Conservation (phyloP, 768 basidiomycete genomes). For the Astraeus odoratus region DNA sequence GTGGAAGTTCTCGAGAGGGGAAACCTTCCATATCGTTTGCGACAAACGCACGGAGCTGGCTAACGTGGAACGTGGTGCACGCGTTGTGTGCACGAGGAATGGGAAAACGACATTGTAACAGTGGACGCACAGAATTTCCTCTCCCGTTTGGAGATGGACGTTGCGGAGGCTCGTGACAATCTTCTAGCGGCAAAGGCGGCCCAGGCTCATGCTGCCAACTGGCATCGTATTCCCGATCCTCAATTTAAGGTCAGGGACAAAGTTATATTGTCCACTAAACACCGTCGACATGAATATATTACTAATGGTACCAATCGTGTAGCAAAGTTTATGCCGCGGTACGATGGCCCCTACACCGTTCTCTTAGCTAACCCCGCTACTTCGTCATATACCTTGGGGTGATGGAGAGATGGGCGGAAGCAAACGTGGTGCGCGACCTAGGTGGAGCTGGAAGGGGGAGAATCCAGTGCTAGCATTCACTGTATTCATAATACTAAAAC, state of each 20-base stretch:
- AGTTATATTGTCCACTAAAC: conserved; percentile 8
- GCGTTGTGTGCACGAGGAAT: too few species aligned
- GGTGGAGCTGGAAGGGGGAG: conserved; percentile 7
- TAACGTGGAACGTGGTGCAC: too few species aligned
- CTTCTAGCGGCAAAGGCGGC: conserved; percentile 23
- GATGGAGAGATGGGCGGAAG: background rate
- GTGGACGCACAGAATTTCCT: background rate
- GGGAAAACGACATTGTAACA: background rate
- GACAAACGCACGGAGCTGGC: too few species aligned
- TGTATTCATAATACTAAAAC: too few species aligned
- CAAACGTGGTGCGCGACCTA: background rate
- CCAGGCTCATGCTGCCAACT: conserved; percentile 14
- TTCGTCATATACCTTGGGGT: conserved; percentile 12
- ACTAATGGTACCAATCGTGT: conserved; percentile 1
- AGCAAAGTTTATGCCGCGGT: conserved; percentile 13
- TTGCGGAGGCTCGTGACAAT: conserved; percentile 28
- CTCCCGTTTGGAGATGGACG: conserved; percentile 9
- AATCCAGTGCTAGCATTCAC: too few species aligned
- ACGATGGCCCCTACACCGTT: conserved; percentile 12
- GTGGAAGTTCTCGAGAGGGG: too few species aligned
- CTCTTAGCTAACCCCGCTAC: background rate
- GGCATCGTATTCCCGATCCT: background rate
- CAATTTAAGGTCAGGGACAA: conserved; percentile 4
- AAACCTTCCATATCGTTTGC: too few species aligned
- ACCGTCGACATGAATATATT: conserved; percentile 2